Conservation (phyloP, 1,284 basidiomycete species). For the Neotropicomus parvogracilis region DNA sequence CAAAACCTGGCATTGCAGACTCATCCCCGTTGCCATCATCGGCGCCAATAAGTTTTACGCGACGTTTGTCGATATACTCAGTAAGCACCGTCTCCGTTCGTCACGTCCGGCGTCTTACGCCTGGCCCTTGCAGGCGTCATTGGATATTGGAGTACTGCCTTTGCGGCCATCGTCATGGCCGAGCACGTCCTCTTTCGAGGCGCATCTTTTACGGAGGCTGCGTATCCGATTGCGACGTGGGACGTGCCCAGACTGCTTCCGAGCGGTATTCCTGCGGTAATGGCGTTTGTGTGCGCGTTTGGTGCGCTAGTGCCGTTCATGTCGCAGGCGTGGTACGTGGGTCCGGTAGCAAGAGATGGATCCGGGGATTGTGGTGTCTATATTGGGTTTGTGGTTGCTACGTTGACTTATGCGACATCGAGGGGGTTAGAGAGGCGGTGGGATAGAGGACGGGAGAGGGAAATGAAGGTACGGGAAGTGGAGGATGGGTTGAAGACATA, state of each 20-base stretch:
- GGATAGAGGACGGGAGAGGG: too few species aligned
- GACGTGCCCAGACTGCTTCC: conserved; percentile 55
- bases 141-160: conserved; percentile 67
- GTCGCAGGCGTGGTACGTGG: conserved; percentile 69
- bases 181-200: conserved; percentile 66
- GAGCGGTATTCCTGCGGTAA: conserved; percentile 59
- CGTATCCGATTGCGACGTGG: conserved; percentile 56
- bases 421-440: conserved; percentile 45
- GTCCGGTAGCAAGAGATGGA: conserved; percentile 64
- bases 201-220: conserved; percentile 42
- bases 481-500: conserved; percentile 43
- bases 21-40: conserved; percentile 53
- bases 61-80: conserved; percentile 65
- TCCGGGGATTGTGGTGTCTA: conserved; percentile 80
- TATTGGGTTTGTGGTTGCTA: conserved; percentile 55
- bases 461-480: too few species aligned
- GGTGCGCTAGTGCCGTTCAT: conserved; percentile 65
- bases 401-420: conserved; percentile 56
- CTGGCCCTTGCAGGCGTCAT: too few species aligned
- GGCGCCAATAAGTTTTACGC: conserved; percentile 66
- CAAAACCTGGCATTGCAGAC: too few species aligned
- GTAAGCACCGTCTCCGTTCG: too few species aligned
- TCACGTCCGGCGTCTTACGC: too few species aligned
- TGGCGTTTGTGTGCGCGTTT: conserved; percentile 48
- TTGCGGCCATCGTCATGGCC: conserved; percentile 53